A percentile compares a stretch with the other conserved stretches of the same genome.
These are phyloP conservation scores for Ophiostoma sp. DNA, from an alignment of 2,329 filamentous ascomycete species.

Conservation along the genomic window DNA sequence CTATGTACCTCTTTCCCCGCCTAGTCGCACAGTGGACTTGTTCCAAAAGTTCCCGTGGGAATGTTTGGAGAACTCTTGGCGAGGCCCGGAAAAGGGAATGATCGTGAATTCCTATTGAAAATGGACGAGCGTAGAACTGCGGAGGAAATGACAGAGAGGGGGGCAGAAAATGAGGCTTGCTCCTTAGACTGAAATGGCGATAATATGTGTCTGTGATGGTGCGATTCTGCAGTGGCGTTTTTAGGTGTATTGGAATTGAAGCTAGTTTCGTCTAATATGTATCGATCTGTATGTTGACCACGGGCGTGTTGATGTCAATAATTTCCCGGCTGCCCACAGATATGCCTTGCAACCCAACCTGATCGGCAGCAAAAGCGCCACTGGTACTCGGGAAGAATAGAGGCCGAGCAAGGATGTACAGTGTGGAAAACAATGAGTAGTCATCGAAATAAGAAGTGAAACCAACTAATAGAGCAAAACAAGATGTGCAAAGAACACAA, in stretches of 20 bases:
- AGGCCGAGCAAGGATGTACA: not conserved
- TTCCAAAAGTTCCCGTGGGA: not conserved
- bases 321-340: not conserved
- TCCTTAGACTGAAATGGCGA: not conserved
- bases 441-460: not conserved
- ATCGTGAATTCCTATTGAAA: not conserved
- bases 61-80: not conserved
- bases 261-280: not conserved
- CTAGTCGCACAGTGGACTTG: not conserved
- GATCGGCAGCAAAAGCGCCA: not conserved
- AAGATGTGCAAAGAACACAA: not conserved
- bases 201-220: not conserved
- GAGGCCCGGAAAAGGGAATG: not conserved
- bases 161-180: not conserved
- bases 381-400: not conserved
- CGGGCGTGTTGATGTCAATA: not conserved
- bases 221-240: not conserved
- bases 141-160: slow-evolving; percentile 7
- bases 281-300: not conserved
- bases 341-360: not conserved
- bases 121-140: not conserved
- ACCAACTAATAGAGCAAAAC: not conserved
- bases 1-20: too few relatives aligned
- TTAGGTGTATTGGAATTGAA: not conserved
- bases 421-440: not conserved